Base-by-base conservation (phyloP, 352 stramenopile genomes). In the Phytophthora fragariaefolia region DNA sequence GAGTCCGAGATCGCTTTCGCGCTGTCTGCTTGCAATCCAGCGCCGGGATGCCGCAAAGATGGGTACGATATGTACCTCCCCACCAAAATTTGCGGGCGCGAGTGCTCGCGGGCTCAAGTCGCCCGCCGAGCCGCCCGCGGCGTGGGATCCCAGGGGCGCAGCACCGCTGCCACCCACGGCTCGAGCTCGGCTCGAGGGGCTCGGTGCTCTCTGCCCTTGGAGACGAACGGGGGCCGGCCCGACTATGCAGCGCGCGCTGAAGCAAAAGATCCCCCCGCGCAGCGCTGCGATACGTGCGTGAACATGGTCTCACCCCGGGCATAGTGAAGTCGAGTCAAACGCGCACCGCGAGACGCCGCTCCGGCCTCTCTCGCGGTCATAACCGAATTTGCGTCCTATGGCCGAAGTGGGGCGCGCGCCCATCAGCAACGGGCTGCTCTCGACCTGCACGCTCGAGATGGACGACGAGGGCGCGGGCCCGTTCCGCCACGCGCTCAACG, bases 371-470 rank as follows among this genome's bases (percentile, higher is more conserved):
- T 13, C 51, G 61, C 23, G 23, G 46, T 68, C 65, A 73, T 52
- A 73, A 73, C 46, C 27, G 45, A 73, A 73, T 73, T 69, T 69
- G 60, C 51, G 4, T 43, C 23, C 24, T 23, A 72, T 73, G 68
- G 58, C 53, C 38, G 68, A 73, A 40, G 68, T 63, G 20, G 28
- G 22, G 7, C 27, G 38, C 23, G 53, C 59, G 47, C 64, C 70
- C 9, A 32, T 66, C 4, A 77, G 71, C 57, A 69, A 63, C 42
- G 70, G 70, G 7, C 59, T 79, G 36, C 56, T 77, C 6, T 79
- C 74, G 1, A 38, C 59, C 22, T 73, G 64, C 17, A 77, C 74
- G 12, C 22, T 82, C 46, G 74, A 77, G 47, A 72, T 82, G 59
- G 71, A 77, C 53, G 74, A 79, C 47, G 67, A 79, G 12, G n/a